Percentiles rank a stretch among this genome's conserved stretches.
Conservation (phyloP, 1,284 basidiomycete genomes). For the Microbotryum saponariae region DNA sequence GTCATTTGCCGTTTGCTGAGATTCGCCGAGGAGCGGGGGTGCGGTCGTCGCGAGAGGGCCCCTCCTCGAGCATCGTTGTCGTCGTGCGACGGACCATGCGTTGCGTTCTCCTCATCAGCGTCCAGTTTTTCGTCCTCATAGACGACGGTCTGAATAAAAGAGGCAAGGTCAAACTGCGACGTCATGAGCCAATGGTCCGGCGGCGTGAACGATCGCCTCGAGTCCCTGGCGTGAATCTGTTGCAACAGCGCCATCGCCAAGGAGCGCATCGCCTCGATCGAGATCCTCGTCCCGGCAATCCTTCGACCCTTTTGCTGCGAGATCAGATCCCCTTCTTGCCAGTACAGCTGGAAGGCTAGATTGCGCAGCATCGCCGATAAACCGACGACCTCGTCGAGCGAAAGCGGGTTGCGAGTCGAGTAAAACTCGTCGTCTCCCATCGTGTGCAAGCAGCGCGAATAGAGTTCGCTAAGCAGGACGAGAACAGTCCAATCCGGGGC, state of each 20-base stretch:
- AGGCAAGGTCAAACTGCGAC: conserved; percentile 59
- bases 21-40: conserved; percentile 18
- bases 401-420: conserved; percentile 62
- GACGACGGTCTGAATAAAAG: conserved; percentile 85
- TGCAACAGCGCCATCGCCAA: conserved; percentile 67
- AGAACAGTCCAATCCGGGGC: conserved; percentile 51
- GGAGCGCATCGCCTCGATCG: conserved; percentile 52
- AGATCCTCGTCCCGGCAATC: conserved; percentile 48
- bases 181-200: conserved; percentile 80
- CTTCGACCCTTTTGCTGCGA: conserved; percentile 33
- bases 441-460: conserved; percentile 75
- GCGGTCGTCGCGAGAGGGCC: not conserved
- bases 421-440: conserved; percentile 98
- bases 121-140: conserved; percentile 41
- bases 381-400: conserved; percentile 67
- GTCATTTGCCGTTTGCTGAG: conserved; percentile 64
- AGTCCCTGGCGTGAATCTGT: conserved; percentile 76
- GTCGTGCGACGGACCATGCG: not conserved
- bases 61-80: not conserved
- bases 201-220: conserved; percentile 68
- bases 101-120: conserved; percentile 7
- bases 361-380: conserved; percentile 66
- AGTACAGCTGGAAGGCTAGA: conserved; percentile 71
- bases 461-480: conserved; percentile 72
- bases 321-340: conserved; percentile 50